Percentiles rank a stretch among this genome's conserved stretches.
These are phyloP conservation scores for Cordyceps javanica DNA, from an alignment of 2,329 filamentous ascomycete species.

Conservation along the genomic window DNA sequence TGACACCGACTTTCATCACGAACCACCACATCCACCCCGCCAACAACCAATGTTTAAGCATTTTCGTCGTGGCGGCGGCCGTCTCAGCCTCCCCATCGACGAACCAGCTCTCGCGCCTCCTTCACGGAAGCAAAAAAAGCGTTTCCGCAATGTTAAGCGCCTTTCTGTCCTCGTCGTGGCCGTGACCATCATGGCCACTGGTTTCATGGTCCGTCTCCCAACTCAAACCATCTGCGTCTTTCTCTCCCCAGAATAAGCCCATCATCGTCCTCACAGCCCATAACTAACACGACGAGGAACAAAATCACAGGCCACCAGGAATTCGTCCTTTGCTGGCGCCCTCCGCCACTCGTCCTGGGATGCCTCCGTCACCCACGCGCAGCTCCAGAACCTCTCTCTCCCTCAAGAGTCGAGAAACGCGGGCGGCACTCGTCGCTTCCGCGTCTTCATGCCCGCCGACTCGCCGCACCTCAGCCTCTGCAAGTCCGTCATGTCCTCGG, in stretches of 20 bases:
- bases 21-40: neutral
- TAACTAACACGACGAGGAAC: neutral
- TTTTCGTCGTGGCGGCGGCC: conserved; percentile 8
- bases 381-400: conserved; percentile 8
- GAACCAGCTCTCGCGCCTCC: neutral
- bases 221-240: neutral
- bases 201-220: neutral
- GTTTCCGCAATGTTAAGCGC: conserved; percentile 9
- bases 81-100: conserved; percentile 6
- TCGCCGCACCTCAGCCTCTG: conserved; percentile 31
- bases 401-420: neutral
- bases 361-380: conserved; percentile 3
- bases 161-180: conserved; percentile 7
- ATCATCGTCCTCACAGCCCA: neutral
- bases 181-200: conserved; percentile 11
- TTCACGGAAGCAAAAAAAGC: conserved; percentile 8
- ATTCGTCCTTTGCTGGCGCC: neutral
- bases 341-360: conserved; percentile 3
- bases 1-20: neutral
- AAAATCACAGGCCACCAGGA: neutral
- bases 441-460: conserved; percentile 34
- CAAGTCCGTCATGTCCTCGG: conserved; percentile 32
- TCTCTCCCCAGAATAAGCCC: neutral
- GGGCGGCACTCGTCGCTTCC: conserved; percentile 21
- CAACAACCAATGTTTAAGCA: conserved; percentile 7